A percentile compares a stretch with the other conserved stretches of the same genome.
These are phyloP conservation scores for Venustampulla echinocandica DNA, from an alignment of 495 filamentous ascomycete species.

Conservation along the genomic window DNA sequence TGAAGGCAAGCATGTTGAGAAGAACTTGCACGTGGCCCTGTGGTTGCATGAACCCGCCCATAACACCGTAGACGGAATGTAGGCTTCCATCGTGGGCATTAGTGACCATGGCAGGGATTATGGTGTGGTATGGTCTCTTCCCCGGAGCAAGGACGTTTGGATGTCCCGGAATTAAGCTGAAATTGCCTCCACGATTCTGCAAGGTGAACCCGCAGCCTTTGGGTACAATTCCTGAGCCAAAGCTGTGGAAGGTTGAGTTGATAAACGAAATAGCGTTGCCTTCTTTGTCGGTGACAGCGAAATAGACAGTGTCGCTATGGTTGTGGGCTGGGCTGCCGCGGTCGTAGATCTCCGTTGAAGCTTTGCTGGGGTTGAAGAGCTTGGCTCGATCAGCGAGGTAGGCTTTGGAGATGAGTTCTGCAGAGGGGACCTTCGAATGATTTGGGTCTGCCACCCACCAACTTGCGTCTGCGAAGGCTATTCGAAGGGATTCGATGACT, in stretches of 20 bases:
- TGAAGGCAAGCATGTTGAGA: conserved; percentile 80
- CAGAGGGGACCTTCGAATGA: conserved; percentile 53
- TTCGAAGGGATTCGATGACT: conserved; percentile 80
- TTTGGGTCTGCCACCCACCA: conserved; percentile 88
- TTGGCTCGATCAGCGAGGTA: conserved; percentile 65
- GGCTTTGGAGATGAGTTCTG: conserved; percentile 46
- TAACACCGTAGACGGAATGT: conserved; percentile 84
- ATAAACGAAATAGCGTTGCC: conserved; percentile 96
- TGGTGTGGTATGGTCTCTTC: conserved; percentile 96
- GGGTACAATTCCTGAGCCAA: conserved; percentile 84
- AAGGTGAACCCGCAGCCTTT: conserved; percentile 78
- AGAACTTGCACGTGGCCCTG: conserved; percentile 96
- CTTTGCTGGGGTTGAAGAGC: conserved; percentile 53
- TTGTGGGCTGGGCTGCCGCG: conserved; percentile 63
- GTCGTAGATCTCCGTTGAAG: conserved; percentile 41
- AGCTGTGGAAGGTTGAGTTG: conserved; percentile 88
- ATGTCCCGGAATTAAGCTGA: conserved; percentile 55
- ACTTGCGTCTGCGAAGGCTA: conserved; percentile 81
- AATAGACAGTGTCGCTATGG: conserved; percentile 85
- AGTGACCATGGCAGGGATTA: conserved; percentile 88
- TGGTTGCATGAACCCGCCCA: conserved; percentile 99
- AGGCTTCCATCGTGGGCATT: conserved; percentile 60
- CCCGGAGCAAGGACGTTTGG: conserved; percentile 70
- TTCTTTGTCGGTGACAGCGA: conserved; percentile 65
- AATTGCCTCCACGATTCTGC: conserved; percentile 88